A percentile compares a stretch with the other conserved stretches of the same genome.
phyloP scores from a whole-genome alignment of 768 basidiomycete genomes.

The Pholiota molesta region DNA sequence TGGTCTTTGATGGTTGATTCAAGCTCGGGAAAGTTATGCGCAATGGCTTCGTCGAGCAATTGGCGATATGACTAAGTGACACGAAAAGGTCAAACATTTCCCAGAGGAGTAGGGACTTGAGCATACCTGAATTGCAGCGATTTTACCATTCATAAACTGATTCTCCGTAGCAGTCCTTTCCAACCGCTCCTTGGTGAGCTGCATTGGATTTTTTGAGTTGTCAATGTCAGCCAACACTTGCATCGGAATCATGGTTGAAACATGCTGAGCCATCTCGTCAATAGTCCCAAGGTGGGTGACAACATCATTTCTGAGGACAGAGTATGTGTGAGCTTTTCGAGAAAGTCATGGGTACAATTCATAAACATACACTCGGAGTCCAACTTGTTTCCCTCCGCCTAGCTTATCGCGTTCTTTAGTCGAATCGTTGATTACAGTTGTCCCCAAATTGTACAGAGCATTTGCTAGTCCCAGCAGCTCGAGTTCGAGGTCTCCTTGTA shows the following conservation, averaged over 20 bases:
- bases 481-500: conserved; percentile 75
- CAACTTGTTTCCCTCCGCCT: conserved; percentile 74
- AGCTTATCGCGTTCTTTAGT: conserved; percentile 79
- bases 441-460: conserved; percentile 78
- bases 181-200: conserved; percentile 75
- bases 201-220: conserved; percentile 79
- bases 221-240: conserved; percentile 82
- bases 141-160: conserved; percentile 91
- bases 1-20: conserved; percentile 33
- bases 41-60: conserved; percentile 69
- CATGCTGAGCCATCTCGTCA: conserved; percentile 67
- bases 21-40: conserved; percentile 74
- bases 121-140: conserved; percentile 72
- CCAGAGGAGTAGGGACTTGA: background rate
- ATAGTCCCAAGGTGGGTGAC: conserved; percentile 65
- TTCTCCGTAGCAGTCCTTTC: conserved; percentile 88
- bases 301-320: conserved; percentile 66
- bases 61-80: conserved; percentile 64
- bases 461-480: conserved; percentile 79
- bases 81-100: conserved; percentile 8
- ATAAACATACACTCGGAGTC: conserved; percentile 65
- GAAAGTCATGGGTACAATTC: conserved; percentile 1
- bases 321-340: conserved; percentile 1
- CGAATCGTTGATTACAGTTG: conserved; percentile 81
- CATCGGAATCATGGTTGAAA: conserved; percentile 69